Evolutionary conservation across 768 basidiomycete species (phyloP), one percentile per base, ranked within the genome.

Genomic region (Tylopilus cervinicoccineus): DNA sequence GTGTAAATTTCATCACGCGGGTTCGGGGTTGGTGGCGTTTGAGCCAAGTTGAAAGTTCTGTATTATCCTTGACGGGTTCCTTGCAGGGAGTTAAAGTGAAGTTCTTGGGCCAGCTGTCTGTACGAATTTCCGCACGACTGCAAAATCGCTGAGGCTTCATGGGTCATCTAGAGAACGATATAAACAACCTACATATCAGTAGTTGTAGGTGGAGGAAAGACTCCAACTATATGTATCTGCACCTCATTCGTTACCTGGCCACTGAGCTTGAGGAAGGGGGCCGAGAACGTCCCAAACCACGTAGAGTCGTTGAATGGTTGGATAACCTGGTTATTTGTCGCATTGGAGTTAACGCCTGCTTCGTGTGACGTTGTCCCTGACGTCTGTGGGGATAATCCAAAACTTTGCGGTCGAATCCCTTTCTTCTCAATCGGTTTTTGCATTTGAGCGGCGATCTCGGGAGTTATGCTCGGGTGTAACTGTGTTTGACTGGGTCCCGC

Each of bases 231-330:
- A 41, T 67, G 67, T n/a, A 74, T 63, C 31, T 70, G 70, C 19
- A 77, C 61, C 43, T 81, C 58, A 23, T 37, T 48, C 20, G 24
- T n/a, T 37, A 71, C 58, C 73, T 77, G 65, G 64, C 55, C 47
- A 53, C 47, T 66, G 55, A 70, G n/a, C 47, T 58, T 44, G 50
- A 60, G 17, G 65, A 47, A 43, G 64, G 57, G 70, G 68, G 75
- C 83, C 5, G 63, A 67, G 23, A 84, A 59, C 1, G 63, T 54
- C 8, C 81, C 82, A 17, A 69, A 64, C 83, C 83, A 85, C 40
- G 57, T 6, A 43, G 33, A 20, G 10, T 34, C 13, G n/a, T 31
- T 44, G 51, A 12, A 42, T 47, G 27, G 5, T 3, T 46, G 58
- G 6, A 31, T 33, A 26, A 23, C 36, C 20, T 44, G 55, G 5